Conservation (phyloP, 768 basidiomycete species). For the Naganishia vishniacii region DNA sequence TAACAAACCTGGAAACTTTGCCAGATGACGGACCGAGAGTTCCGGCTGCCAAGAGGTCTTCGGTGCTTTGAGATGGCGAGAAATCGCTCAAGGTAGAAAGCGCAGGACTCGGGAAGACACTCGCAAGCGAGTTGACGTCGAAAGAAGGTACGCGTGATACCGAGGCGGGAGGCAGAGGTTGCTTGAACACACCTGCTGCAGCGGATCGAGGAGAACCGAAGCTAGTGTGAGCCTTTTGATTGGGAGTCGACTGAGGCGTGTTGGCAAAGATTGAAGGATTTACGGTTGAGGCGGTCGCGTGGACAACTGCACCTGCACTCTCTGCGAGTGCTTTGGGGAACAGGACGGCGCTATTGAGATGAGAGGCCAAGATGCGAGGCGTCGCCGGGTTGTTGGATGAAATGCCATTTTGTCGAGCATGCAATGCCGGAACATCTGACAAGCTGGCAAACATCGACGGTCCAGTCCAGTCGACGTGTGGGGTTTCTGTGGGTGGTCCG, state of each 20-base stretch:
- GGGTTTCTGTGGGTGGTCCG: neutral
- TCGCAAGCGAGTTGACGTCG: neutral
- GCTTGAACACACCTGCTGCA: neutral
- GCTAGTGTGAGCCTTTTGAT: neutral
- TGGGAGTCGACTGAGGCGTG: neutral
- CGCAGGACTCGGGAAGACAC: slow-evolving; percentile 8
- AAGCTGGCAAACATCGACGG: slow-evolving; percentile 18
- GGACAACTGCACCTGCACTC: neutral
- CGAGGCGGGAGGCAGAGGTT: slow-evolving; percentile 10
- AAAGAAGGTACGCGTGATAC: slow-evolving; percentile 3
- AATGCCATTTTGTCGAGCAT: neutral
- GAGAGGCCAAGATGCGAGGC: neutral
- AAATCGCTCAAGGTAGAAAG: slow-evolving; percentile 1
- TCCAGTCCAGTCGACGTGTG: neutral
- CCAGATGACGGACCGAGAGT: neutral
- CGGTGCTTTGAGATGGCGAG: neutral
- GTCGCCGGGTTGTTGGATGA: neutral
- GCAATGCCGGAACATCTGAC: slow-evolving; percentile 17
- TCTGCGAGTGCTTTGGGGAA: slow-evolving; percentile 10
- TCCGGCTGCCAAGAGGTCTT: neutral
- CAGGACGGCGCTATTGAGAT: slow-evolving; percentile 7
- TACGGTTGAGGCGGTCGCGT: neutral
- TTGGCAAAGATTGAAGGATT: slow-evolving; percentile 18
- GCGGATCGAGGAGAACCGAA: slow-evolving; percentile 17
- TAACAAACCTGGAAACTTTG: neutral